These are phyloP conservation scores for Ophiocordyceps polyrhachis-furcata DNA, from an alignment of 2,329 filamentous ascomycete genomes.

Conservation along the genomic window DNA sequence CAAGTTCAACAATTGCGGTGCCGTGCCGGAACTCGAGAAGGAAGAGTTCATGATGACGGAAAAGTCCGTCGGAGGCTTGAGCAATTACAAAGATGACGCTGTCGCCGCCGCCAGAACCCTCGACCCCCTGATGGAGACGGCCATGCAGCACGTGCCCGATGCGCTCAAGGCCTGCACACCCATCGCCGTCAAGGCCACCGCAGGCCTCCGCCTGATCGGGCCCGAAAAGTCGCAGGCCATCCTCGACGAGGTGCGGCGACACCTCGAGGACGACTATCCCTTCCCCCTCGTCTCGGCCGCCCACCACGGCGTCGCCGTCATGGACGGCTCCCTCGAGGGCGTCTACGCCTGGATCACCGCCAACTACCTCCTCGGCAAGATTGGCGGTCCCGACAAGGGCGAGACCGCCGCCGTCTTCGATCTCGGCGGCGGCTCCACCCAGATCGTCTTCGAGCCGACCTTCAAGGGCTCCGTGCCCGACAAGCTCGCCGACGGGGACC, in stretches of 20 bases:
- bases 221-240: conserved; percentile 66
- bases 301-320: conserved; percentile 79
- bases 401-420: conserved; percentile 92
- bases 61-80: conserved; percentile 67
- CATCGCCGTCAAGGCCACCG: conserved; percentile 94
- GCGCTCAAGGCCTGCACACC: conserved; percentile 83
- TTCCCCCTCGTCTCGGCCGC: conserved; percentile 83
- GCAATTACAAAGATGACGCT: conserved; percentile 71
- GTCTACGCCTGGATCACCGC: conserved; percentile 99
- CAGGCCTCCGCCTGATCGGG: conserved; percentile 76
- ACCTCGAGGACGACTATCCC: conserved; percentile 76
- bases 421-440: conserved; percentile 87
- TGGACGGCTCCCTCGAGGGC: conserved; percentile 94
- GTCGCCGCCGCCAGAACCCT: conserved; percentile 78
- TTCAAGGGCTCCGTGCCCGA: conserved; percentile 72
- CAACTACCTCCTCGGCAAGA: conserved; percentile 96
- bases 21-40: conserved; percentile 82
- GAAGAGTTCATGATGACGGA: conserved; percentile 91
- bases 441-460: conserved; percentile 95
- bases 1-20: conserved; percentile 96
- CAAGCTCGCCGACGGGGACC: conserved; percentile 71
- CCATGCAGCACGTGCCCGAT: conserved; percentile 68
- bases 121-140: conserved; percentile 72
- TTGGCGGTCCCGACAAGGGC: conserved; percentile 76
- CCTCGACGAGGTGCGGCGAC: conserved; percentile 61